Percentiles rank a stretch among this genome's conserved stretches.
Conservation (phyloP, 2,329 filamentous ascomycete genomes). For the Claviceps purpurea region DNA sequence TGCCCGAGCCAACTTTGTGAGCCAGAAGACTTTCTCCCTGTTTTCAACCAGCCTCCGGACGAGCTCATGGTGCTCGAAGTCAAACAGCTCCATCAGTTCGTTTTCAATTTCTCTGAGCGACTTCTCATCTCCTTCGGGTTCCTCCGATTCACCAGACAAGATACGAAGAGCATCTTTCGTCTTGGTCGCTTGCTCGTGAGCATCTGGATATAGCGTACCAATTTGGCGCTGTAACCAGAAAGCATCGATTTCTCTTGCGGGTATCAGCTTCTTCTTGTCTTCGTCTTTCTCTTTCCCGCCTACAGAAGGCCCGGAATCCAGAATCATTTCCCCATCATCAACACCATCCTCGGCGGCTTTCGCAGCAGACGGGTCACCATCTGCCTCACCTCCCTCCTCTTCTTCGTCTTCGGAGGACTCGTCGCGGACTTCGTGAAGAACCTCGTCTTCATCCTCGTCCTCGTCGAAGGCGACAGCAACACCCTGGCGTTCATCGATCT, state of each 20-base stretch:
- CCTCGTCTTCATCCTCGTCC: slow-evolving; percentile 67
- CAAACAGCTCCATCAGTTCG: slow-evolving; percentile 94
- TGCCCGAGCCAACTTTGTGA: slow-evolving; percentile 72
- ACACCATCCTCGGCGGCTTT: slow-evolving; percentile 28
- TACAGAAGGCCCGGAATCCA: slow-evolving; percentile 50
- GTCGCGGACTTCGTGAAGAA: slow-evolving; percentile 78
- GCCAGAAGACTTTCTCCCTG: slow-evolving; percentile 89
- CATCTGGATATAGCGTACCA: slow-evolving; percentile 75
- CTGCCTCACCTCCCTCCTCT: slow-evolving; percentile 33
- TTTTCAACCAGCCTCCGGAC: slow-evolving; percentile 87
- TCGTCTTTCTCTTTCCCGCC: slow-evolving; percentile 30
- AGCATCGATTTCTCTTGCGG: slow-evolving; percentile 84
- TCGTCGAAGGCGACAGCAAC: slow-evolving; percentile 96
- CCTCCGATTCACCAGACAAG: slow-evolving; percentile 60
- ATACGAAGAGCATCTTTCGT: slow-evolving; percentile 73
- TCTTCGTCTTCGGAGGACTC: slow-evolving; percentile 74
- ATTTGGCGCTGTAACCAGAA: slow-evolving; percentile 96
- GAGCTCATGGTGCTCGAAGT: slow-evolving; percentile 89
- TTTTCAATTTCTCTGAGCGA: slow-evolving; percentile 90
- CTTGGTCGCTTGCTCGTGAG: slow-evolving; percentile 87
- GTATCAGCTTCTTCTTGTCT: slow-evolving; percentile 46
- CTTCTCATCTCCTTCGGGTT: slow-evolving; percentile 64
- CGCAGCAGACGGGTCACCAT: slow-evolving; percentile 20
- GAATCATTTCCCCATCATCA: slow-evolving; percentile 71
- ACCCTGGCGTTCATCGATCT: slow-evolving; percentile 88